A percentile compares a stretch with the other conserved stretches of the same genome.
Conservation (phyloP, 805 yeast genomes). For the Yamadazyma philogaea region DNA sequence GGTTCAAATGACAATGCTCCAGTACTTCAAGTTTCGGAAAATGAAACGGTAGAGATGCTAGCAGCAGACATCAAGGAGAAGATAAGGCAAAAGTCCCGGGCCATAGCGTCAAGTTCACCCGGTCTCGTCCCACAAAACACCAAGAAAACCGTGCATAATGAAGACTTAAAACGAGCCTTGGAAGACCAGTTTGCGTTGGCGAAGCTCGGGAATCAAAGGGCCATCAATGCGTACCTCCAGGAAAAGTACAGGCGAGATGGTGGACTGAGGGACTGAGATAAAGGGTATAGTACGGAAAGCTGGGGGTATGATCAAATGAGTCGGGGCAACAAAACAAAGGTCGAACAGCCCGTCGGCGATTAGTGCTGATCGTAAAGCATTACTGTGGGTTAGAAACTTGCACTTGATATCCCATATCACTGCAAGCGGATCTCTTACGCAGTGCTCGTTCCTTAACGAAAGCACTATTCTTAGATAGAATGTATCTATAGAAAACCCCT, state of each 20-base stretch:
- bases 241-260: constrained; percentile 16
- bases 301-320: no score
- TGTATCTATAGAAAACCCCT: no score
- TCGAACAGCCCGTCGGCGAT: no score
- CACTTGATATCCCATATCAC: no score
- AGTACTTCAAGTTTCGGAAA: constrained; percentile 10
- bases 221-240: constrained; percentile 25
- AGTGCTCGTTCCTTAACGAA: no score
- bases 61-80: constrained; percentile 23
- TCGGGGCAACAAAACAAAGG: no score
- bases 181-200: constrained; percentile 25
- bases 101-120: constrained; percentile 7
- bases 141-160: constrained; percentile 16
- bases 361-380: no score
- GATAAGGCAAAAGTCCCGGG: constrained; percentile 17
- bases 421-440: no score
- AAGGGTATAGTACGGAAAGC: background rate
- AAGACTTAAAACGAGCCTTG: constrained; percentile 32
- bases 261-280: background rate
- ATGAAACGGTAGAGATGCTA: constrained; percentile 28
- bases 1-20: background rate
- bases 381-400: no score
- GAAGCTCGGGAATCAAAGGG: constrained; percentile 24
- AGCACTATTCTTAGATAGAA: no score
- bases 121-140: background rate